A percentile compares a stretch with the other conserved stretches of the same genome.
These are phyloP conservation scores for Rossbeevera mucosa DNA, from an alignment of 768 basidiomycete species.

Conservation along the genomic window DNA sequence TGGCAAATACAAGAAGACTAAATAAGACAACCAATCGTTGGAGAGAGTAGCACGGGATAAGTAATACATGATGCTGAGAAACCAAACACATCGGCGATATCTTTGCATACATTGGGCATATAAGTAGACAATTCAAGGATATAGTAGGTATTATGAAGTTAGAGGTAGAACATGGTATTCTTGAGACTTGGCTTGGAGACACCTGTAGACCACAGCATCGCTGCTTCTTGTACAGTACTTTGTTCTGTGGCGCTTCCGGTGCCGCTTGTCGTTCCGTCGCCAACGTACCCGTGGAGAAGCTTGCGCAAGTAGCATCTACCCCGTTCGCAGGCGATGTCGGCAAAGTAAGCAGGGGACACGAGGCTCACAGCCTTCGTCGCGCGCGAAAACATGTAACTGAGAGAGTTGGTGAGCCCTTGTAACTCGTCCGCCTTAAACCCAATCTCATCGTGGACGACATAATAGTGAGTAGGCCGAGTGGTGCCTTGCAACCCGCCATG, in stretches of 20 bases:
- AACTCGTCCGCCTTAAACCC: slow-evolving; percentile 45
- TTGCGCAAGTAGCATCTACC: slow-evolving; percentile 51
- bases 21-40: neutral
- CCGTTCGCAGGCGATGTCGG: slow-evolving; percentile 50
- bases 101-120: neutral
- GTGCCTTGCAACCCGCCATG: slow-evolving; percentile 47
- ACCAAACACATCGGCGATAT: neutral
- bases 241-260: slow-evolving; percentile 42
- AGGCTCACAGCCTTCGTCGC: slow-evolving; percentile 47
- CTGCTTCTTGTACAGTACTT: slow-evolving; percentile 51
- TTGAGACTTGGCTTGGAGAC: slow-evolving; percentile 47
- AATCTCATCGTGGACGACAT: slow-evolving; percentile 52
- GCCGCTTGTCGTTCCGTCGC: slow-evolving; percentile 25
- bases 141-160: slow-evolving; percentile 5
- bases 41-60: neutral
- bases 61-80: neutral
- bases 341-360: slow-evolving; percentile 38
- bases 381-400: slow-evolving; percentile 54
- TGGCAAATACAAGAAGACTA: neutral
- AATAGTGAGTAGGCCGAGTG: slow-evolving; percentile 52
- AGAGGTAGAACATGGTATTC: slow-evolving; percentile 79
- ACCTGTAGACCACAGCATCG: slow-evolving; percentile 50
- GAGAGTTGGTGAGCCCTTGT: slow-evolving; percentile 50
- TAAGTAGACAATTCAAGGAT: neutral
- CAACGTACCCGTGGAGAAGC: slow-evolving; percentile 37